phyloP scores from a whole-genome alignment of 2,329 filamentous ascomycete genomes.

The Claviceps pusilla region DNA sequence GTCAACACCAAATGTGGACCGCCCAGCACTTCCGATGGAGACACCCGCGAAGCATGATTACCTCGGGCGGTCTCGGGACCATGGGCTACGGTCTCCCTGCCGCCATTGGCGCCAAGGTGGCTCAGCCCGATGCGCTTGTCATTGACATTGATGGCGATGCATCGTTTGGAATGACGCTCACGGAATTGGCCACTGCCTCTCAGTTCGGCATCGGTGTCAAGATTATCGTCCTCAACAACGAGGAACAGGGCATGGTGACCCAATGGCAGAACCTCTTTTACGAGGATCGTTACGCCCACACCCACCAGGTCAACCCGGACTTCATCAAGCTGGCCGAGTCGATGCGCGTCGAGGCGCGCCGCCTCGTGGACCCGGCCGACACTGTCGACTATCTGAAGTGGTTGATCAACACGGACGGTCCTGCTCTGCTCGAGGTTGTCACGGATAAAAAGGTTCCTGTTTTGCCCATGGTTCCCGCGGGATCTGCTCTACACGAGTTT shows the following conservation, averaged over 20 bases:
- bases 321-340: slow-evolving; percentile 86
- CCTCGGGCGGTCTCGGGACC: slow-evolving; percentile 70
- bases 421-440: slow-evolving; percentile 79
- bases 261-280: slow-evolving; percentile 98
- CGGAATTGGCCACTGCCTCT: slow-evolving; percentile 77
- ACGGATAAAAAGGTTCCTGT: slow-evolving; percentile 88
- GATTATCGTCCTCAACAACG: slow-evolving; percentile 86
- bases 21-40: slow-evolving; percentile 96
- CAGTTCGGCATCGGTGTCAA: slow-evolving; percentile 96
- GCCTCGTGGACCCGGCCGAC: slow-evolving; percentile 60
- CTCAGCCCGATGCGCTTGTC: slow-evolving; percentile 58
- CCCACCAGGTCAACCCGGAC: slow-evolving; percentile 88
- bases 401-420: slow-evolving; percentile 81
- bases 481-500: slow-evolving; percentile 81
- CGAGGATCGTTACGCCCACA: slow-evolving; percentile 82
- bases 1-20: slow-evolving; percentile 97
- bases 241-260: slow-evolving; percentile 97
- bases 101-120: slow-evolving; percentile 85
- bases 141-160: slow-evolving; percentile 94
- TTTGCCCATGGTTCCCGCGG: slow-evolving; percentile 91
- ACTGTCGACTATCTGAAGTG: slow-evolving; percentile 67
- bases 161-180: slow-evolving; percentile 97
- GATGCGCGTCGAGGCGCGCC: slow-evolving; percentile 69
- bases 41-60: slow-evolving; percentile 83
- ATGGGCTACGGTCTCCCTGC: slow-evolving; percentile 95